Evolutionary conservation across 345 rosid genomes (phyloP), one percentile per base, ranked within the genome.

Genomic region (Lumnitzera racemosa): DNA sequence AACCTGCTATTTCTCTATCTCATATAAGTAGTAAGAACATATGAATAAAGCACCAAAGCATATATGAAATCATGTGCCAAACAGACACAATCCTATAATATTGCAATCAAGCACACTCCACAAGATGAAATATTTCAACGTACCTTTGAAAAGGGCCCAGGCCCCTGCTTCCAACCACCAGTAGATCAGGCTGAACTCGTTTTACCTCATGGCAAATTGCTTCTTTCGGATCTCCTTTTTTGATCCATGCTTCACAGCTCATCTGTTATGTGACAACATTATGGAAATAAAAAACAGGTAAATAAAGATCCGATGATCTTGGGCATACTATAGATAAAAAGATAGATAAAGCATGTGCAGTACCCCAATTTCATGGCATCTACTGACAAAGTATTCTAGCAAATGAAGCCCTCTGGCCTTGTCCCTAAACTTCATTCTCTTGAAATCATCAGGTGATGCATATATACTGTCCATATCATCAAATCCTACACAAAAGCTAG

Each of bases 121-220:
- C 3, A 29, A 20, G 20, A 10, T 52, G 16, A 17, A 11, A 55
- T 15, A 48, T 16, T 12, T 24, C 11, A 12, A 61, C 74, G 60
- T 77, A 87, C 98, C 96, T 85, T 66, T 86, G 96, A 57, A 90
- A 94, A 60, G 97, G 97, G 47, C 96, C 95, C 15, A 94, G 96
- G 53, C 97, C 95, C 58, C 99, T 74, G 67, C 99, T 72, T 63
- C 97, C 99, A 47, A 90, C 84, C 29, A 94, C 92, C 47, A 94
- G 83, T 23, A 94, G 67, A 81, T 94, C 97, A 13, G 97, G 97
- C 48, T 70, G 66, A 63, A 88, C 86, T 5, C 92, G 75, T 56
- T 73, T 81, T 67, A 88, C 99, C 76, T 94, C 99, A 56, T 70
- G 87, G 71, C 99, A 90, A 72, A 94, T 84, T 41, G 80, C 88